These are phyloP conservation scores for Nicotiana attenuata DNA, from an alignment of 257 asterid genomes.

Conservation along the genomic window DNA sequence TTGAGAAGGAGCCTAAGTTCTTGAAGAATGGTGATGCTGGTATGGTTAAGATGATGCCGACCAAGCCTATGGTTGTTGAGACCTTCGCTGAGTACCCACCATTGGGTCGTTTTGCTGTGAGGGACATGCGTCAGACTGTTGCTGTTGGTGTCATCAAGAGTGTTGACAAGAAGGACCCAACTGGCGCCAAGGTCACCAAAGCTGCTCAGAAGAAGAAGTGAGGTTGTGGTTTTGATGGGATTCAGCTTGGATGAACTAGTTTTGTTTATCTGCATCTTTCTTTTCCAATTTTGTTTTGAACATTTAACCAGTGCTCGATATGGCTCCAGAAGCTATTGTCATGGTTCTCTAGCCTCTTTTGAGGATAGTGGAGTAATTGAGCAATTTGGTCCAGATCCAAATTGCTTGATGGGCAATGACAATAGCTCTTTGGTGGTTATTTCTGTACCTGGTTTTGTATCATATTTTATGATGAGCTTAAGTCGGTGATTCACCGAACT, in stretches of 20 bases:
- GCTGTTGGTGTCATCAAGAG: conserved; percentile 72
- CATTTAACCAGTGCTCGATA: too few species aligned
- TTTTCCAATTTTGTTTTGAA: too few species aligned
- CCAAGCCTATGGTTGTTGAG: too few species aligned
- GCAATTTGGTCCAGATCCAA: neutral
- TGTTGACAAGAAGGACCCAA: conserved; percentile 68
- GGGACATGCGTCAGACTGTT: conserved; percentile 74
- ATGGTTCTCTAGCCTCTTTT: neutral
- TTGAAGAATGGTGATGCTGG: conserved; percentile 73
- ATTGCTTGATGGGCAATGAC: neutral
- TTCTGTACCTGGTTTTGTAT: neutral
- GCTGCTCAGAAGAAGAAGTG: conserved; percentile 80
- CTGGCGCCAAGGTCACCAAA: conserved; percentile 74
- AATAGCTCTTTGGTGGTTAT: neutral
- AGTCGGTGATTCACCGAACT: neutral
- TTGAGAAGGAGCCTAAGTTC: conserved; percentile 71
- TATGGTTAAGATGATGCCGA: too few species aligned
- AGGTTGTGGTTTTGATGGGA: conserved; percentile 8
- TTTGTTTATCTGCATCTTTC: too few species aligned
- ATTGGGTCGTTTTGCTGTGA: conserved; percentile 60
- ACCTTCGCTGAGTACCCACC: conserved; percentile 60
- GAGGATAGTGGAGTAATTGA: neutral
- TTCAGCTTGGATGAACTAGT: too few species aligned
- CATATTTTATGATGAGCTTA: neutral
- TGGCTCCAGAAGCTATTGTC: neutral